Evolutionary conservation across 108 stramenopile genomes (phyloP).

Genomic region (Nitzschia sp.): DNA sequence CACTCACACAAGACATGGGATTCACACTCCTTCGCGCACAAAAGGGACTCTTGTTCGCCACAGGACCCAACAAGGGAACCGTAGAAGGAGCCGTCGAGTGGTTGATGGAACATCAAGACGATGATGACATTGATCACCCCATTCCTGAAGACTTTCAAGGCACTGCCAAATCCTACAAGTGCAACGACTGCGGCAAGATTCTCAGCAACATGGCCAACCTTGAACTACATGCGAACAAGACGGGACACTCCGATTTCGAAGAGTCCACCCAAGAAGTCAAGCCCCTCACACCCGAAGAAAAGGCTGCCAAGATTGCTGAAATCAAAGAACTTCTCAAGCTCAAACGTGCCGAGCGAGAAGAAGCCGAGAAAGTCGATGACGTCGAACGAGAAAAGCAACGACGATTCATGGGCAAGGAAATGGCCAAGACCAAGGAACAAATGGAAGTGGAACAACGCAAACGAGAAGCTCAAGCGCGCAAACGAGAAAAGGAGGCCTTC

Average conservation of each 20-base stretch:
- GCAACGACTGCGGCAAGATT: constrained; percentile 83
- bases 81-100: constrained; percentile 94
- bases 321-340: constrained; percentile 82
- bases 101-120: constrained; percentile 92
- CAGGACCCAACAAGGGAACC: constrained; percentile 41
- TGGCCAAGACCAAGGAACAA: constrained; percentile 82
- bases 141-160: constrained; percentile 55
- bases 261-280: constrained; percentile 77
- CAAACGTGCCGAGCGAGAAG: constrained; percentile 82
- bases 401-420: constrained; percentile 78
- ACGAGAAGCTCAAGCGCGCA: constrained; percentile 58
- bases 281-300: constrained; percentile 89
- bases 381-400: constrained; percentile 84
- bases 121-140: constrained; percentile 89
- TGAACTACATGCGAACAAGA: constrained; percentile 89
- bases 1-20: constrained; percentile 83
- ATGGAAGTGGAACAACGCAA: constrained; percentile 85
- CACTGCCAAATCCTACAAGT: constrained; percentile 81
- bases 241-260: constrained; percentile 88
- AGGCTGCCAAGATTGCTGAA: constrained; percentile 82
- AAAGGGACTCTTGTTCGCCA: constrained; percentile 79
- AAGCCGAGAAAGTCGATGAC: constrained; percentile 83
- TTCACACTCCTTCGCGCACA: constrained; percentile 85
- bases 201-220: constrained; percentile 83
- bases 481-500: constrained; percentile 73